phyloP scores from a whole-genome alignment of 225 moss, liverwort and hornwort species.

The Climacium dendroides region DNA sequence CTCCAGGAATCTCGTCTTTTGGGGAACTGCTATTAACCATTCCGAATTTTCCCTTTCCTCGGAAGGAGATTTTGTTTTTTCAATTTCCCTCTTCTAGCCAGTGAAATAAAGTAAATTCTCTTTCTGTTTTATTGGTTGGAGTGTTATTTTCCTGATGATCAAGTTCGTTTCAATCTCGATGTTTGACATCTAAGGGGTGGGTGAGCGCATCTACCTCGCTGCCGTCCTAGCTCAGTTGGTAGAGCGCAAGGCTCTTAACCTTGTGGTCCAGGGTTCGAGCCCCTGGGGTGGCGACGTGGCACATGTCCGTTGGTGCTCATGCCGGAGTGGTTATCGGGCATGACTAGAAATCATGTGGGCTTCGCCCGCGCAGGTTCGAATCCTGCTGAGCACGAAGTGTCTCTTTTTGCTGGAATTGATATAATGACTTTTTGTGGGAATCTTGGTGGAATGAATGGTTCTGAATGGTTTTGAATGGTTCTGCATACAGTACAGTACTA shows the following conservation, averaged over 20 bases:
- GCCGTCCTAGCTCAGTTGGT: slow-evolving; percentile 48
- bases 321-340: slow-evolving; percentile 92
- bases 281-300: slow-evolving; percentile 14
- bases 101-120: background rate
- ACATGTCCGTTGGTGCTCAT: background rate
- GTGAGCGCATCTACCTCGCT: fast-evolving
- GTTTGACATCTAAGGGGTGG: fast-evolving
- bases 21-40: no score
- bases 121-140: fast-evolving
- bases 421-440: slow-evolving; percentile 1
- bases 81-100: fast-evolving
- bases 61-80: no score
- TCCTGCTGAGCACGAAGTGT: slow-evolving; percentile 28
- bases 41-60: no score
- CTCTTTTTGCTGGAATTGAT: slow-evolving; percentile 3
- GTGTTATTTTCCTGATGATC: fast-evolving
- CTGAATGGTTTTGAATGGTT: no score
- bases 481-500: no score
- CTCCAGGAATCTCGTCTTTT: background rate
- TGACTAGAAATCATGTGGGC: slow-evolving; percentile 92
- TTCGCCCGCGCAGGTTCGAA: slow-evolving; percentile 79
- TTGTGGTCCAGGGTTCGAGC: slow-evolving; percentile 37
- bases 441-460: background rate
- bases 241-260: slow-evolving; percentile 42
- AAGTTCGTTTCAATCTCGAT: fast-evolving